Evolutionary conservation across 2,329 filamentous ascomycete species (phyloP).

Genomic region (Endothia cerciana): DNA sequence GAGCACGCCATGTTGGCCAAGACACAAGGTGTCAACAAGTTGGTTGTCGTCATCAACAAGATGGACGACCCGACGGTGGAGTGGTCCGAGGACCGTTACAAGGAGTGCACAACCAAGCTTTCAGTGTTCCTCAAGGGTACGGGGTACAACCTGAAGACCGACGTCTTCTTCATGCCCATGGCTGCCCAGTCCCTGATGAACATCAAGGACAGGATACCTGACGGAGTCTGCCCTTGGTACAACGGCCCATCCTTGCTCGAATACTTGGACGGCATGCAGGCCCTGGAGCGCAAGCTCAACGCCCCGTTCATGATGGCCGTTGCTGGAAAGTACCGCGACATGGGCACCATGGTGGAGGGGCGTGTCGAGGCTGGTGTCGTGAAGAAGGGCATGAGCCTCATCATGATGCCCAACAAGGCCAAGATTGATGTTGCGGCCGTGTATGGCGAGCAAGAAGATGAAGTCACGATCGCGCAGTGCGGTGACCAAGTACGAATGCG

Average conservation of each 20-base stretch:
- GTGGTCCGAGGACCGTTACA: slow-evolving; percentile 91
- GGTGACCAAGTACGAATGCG: slow-evolving; percentile 94
- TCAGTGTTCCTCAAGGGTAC: slow-evolving; percentile 85
- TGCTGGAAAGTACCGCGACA: slow-evolving; percentile 92
- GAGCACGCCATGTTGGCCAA: slow-evolving; percentile 98
- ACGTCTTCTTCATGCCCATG: slow-evolving; percentile 94
- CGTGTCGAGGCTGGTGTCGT: slow-evolving; percentile 95
- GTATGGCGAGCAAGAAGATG: slow-evolving; percentile 96
- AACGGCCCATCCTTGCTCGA: slow-evolving; percentile 89
- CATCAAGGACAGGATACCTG: slow-evolving; percentile 86
- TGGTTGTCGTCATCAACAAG: slow-evolving; percentile 96
- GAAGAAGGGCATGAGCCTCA: slow-evolving; percentile 82
- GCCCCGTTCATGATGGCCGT: slow-evolving; percentile 94
- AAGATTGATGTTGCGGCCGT: slow-evolving; percentile 79
- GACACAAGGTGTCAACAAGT: slow-evolving; percentile 96
- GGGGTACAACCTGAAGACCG: slow-evolving; percentile 91
- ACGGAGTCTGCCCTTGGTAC: slow-evolving; percentile 80
- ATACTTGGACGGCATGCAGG: slow-evolving; percentile 91
- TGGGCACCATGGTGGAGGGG: slow-evolving; percentile 97
- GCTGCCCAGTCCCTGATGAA: slow-evolving; percentile 84
- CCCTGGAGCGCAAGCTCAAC: slow-evolving; percentile 92
- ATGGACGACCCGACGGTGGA: slow-evolving; percentile 98
- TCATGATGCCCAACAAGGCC: slow-evolving; percentile 96
- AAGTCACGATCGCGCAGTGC: slow-evolving; percentile 78
- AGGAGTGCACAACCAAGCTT: slow-evolving; percentile 91